These are phyloP conservation scores for Platismatia glauca DNA, from an alignment of 495 filamentous ascomycete species.

Conservation along the genomic window DNA sequence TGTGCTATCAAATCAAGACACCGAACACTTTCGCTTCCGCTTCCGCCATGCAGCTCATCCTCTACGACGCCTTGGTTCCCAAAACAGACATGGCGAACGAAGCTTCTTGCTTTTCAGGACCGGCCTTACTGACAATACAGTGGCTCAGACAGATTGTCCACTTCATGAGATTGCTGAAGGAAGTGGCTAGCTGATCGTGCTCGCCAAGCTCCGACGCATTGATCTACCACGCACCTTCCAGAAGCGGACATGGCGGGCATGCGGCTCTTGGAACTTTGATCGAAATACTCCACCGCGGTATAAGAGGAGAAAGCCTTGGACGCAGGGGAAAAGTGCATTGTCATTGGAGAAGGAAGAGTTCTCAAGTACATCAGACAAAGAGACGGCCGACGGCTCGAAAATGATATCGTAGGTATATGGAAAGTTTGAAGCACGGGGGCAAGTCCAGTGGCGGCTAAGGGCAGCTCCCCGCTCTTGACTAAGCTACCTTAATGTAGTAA, in stretches of 20 bases:
- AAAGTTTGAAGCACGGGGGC: too few relatives aligned
- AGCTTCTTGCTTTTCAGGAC: not conserved
- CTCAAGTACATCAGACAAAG: too few relatives aligned
- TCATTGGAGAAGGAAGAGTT: too few relatives aligned
- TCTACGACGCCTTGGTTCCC: not conserved
- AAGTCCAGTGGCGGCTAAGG: too few relatives aligned
- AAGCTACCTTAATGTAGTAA: too few relatives aligned
- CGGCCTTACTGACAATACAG: not conserved
- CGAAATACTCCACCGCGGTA: too few relatives aligned
- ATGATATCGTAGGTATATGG: too few relatives aligned
- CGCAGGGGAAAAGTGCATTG: too few relatives aligned
- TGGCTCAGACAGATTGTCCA: not conserved
- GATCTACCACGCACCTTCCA: not conserved
- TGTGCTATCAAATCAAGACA: not conserved
- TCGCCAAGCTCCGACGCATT: not conserved
- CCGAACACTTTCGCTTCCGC: not conserved
- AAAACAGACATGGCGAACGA: not conserved
- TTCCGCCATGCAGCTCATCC: not conserved
- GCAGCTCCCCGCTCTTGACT: too few relatives aligned
- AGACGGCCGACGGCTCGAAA: too few relatives aligned
- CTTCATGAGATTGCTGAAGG: not conserved
- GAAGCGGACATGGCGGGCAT: not conserved
- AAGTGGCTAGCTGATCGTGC: not conserved
- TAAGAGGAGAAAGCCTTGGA: too few relatives aligned
- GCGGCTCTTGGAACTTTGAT: too few relatives aligned